Conservation (phyloP, 768 basidiomycete genomes). For the Pleurotus eryngii region DNA sequence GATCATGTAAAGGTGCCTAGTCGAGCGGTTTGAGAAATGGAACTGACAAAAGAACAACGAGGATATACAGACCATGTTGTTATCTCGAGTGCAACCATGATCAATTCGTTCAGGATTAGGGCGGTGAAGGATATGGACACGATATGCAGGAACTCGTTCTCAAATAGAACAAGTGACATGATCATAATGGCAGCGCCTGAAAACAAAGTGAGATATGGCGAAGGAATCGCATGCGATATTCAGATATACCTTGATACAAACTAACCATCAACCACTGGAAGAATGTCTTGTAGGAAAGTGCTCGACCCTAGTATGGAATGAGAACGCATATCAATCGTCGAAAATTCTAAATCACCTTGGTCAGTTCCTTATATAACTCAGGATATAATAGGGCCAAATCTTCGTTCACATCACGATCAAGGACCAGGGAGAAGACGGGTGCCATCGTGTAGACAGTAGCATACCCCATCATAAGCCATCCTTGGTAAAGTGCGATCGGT, state of each 20-base stretch:
- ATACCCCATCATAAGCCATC: constrained; percentile 97
- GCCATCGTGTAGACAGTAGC: constrained; percentile 98
- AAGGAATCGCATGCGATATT: not conserved
- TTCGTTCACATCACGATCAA: constrained; percentile 94
- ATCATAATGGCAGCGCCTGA: constrained; percentile 98
- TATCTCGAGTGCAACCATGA: constrained; percentile 98
- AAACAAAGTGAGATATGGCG: not conserved
- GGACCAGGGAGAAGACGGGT: constrained; percentile 94
- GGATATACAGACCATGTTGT: constrained; percentile 76
- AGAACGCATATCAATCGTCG: not conserved
- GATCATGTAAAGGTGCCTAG: constrained; percentile 94
- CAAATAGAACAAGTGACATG: constrained; percentile 92
- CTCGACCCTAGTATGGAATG: constrained; percentile 30
- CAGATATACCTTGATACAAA: constrained; percentile 81
- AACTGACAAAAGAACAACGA: not conserved
- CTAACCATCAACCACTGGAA: constrained; percentile 98
- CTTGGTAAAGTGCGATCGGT: constrained; percentile 96
- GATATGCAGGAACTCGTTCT: constrained; percentile 96
- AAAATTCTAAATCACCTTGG: constrained; percentile 62
- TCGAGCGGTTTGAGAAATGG: not conserved
- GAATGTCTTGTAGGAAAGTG: constrained; percentile 95
- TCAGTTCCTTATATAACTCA: constrained; percentile 95
- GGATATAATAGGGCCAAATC: constrained; percentile 94
- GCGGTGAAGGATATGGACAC: constrained; percentile 98
- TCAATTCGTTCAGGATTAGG: constrained; percentile 91